Evolutionary conservation across 2,329 filamentous ascomycete species (phyloP).

Genomic region (Metarhizium sp.): DNA sequence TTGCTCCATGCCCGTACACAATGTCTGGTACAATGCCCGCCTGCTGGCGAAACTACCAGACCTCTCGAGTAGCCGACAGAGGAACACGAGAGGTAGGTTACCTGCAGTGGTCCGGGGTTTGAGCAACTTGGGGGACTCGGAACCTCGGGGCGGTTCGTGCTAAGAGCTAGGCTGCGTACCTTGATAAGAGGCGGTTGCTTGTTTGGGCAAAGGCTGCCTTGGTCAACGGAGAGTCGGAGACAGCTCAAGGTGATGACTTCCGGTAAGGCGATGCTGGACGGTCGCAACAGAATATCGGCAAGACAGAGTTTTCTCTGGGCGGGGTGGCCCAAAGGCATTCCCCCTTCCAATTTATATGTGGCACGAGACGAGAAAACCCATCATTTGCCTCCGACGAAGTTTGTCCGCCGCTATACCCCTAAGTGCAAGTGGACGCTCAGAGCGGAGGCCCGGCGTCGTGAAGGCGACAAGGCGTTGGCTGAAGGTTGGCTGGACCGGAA

Average conservation of each 20-base stretch:
- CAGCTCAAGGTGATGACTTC: neutral
- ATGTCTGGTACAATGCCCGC: too few relatives aligned
- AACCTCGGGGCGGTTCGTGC: neutral
- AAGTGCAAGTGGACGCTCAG: conserved; percentile 44
- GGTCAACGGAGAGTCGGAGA: neutral
- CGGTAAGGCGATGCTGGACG: neutral
- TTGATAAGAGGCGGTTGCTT: conserved; percentile 2
- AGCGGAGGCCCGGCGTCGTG: conserved; percentile 8
- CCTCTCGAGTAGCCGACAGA: too few relatives aligned
- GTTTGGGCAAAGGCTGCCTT: conserved; percentile 3
- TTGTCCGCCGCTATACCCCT: conserved; percentile 38
- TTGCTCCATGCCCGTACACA: too few relatives aligned
- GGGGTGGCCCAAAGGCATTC: conserved; percentile 3
- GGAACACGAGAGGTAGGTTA: too few relatives aligned
- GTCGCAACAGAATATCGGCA: neutral
- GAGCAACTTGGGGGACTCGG: neutral
- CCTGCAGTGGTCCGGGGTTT: neutral
- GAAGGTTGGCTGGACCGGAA: conserved; percentile 7
- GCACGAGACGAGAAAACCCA: conserved; percentile 4
- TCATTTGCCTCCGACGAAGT: conserved; percentile 3
- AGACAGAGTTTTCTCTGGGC: neutral
- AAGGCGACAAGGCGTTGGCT: conserved; percentile 6
- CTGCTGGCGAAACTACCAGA: too few relatives aligned
- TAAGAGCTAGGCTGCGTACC: neutral
- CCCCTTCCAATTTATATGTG: conserved; percentile 6